These are phyloP conservation scores for Gyromitra esculenta DNA, from an alignment of 2,329 filamentous ascomycete genomes.

Conservation along the genomic window DNA sequence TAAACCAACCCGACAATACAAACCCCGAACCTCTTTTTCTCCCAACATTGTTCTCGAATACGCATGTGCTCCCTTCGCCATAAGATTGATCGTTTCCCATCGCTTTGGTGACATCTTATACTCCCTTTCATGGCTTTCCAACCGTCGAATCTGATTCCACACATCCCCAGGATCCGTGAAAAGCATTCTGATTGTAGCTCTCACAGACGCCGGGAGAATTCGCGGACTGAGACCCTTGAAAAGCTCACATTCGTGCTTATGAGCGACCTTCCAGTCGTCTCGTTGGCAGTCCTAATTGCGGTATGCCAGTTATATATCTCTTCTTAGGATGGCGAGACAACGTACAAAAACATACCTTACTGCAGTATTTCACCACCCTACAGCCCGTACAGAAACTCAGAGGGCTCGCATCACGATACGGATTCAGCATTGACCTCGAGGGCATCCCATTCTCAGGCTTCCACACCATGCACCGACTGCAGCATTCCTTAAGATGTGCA, in stretches of 20 bases:
- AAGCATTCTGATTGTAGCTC: constrained; percentile 68
- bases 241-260: constrained; percentile 70
- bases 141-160: constrained; percentile 62
- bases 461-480: constrained; percentile 65
- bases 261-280: constrained; percentile 68
- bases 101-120: constrained; percentile 62
- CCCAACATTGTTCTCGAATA: constrained; percentile 65
- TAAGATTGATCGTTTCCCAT: constrained; percentile 65
- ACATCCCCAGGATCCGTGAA: constrained; percentile 61
- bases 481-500: constrained; percentile 66
- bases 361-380: constrained; percentile 69
- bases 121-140: constrained; percentile 65
- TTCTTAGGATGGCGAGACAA: not conserved
- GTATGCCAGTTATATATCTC: constrained; percentile 28
- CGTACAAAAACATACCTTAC: constrained; percentile 63
- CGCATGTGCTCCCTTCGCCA: constrained; percentile 66
- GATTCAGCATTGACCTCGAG: constrained; percentile 44
- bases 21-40: constrained; percentile 62
- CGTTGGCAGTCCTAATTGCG: constrained; percentile 67
- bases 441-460: constrained; percentile 36
- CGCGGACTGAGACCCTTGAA: constrained; percentile 63
- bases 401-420: constrained; percentile 54
- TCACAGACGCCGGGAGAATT: constrained; percentile 67
- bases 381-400: constrained; percentile 70
- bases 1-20: constrained; percentile 63